phyloP scores from a whole-genome alignment of 1,284 basidiomycete species.

The Neolentinus lepideus region DNA sequence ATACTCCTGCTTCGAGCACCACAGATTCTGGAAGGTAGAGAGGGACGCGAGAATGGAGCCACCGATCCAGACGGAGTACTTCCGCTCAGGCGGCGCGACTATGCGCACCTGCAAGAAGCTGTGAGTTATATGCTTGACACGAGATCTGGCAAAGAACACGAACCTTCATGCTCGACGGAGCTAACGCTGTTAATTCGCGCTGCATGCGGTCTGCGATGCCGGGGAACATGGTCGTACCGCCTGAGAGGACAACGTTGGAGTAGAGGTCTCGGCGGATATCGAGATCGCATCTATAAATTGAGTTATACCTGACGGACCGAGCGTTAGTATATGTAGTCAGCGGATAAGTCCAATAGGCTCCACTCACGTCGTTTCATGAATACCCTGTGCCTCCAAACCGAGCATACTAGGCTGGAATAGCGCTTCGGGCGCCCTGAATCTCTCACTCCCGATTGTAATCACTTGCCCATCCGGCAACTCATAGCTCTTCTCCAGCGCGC shows the following conservation, averaged over 20 bases:
- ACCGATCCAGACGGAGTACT: conserved; percentile 98
- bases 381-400: conserved; percentile 89
- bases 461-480: conserved; percentile 96
- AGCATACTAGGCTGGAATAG: conserved; percentile 96
- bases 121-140: neutral
- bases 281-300: conserved; percentile 75
- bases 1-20: conserved; percentile 92
- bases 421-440: conserved; percentile 92
- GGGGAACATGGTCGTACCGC: conserved; percentile 97
- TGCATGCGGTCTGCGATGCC: conserved; percentile 98
- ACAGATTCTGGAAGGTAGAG: conserved; percentile 92
- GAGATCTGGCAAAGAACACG: conserved; percentile 20
- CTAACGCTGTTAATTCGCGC: conserved; percentile 89
- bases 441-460: conserved; percentile 94
- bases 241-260: conserved; percentile 91
- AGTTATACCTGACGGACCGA: conserved; percentile 64
- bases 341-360: neutral
- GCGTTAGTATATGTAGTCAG: neutral
- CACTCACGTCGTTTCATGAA: conserved; percentile 88
- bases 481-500: conserved; percentile 91
- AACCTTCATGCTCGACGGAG: conserved; percentile 87
- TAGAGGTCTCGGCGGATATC: conserved; percentile 88
- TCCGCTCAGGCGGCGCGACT: conserved; percentile 86
- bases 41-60: conserved; percentile 96
- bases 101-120: conserved; percentile 74